These are phyloP conservation scores for Acanthamoeba polyphaga DNA, from an alignment of 208 protist genomes.

Conservation along the genomic window DNA sequence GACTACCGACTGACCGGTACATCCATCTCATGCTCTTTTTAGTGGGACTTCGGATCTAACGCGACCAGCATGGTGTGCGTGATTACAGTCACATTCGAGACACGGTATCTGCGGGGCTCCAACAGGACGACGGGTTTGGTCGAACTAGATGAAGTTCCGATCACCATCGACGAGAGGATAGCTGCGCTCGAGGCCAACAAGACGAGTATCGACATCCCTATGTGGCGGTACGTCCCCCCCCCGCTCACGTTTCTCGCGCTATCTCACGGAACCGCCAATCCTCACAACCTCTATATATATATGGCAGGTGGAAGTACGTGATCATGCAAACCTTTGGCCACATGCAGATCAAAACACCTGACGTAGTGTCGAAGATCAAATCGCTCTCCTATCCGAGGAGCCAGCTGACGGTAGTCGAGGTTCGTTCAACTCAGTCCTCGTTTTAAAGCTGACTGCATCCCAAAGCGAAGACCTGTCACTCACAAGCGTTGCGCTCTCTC, in stretches of 20 bases:
- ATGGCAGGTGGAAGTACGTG: slow-evolving; percentile 34
- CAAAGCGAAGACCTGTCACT: not conserved
- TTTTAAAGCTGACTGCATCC: not conserved
- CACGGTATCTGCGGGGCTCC: slow-evolving; percentile 46
- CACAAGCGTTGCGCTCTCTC: not conserved
- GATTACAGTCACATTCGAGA: slow-evolving; percentile 41
- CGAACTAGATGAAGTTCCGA: slow-evolving; percentile 58
- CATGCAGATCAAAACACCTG: slow-evolving; percentile 47
- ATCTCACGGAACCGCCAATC: not conserved
- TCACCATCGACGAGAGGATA: slow-evolving; percentile 71
- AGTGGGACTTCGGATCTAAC: not conserved
- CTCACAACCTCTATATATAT: not conserved
- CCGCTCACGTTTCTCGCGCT: not conserved
- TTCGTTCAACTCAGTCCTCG: not conserved
- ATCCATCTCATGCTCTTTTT: no score
- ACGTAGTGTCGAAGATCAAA: not conserved
- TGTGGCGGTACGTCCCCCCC: not conserved
- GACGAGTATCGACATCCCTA: slow-evolving; percentile 60
- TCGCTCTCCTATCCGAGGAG: slow-evolving; percentile 12
- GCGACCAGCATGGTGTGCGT: not conserved
- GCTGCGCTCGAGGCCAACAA: slow-evolving; percentile 32
- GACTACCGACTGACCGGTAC: slow-evolving; percentile 39
- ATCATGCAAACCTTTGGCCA: slow-evolving; percentile 59
- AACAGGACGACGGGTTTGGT: slow-evolving; percentile 67
- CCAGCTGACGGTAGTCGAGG: slow-evolving; percentile 29